phyloP scores from a whole-genome alignment of 1,284 basidiomycete genomes.

The Marasmius tenuissimus region DNA sequence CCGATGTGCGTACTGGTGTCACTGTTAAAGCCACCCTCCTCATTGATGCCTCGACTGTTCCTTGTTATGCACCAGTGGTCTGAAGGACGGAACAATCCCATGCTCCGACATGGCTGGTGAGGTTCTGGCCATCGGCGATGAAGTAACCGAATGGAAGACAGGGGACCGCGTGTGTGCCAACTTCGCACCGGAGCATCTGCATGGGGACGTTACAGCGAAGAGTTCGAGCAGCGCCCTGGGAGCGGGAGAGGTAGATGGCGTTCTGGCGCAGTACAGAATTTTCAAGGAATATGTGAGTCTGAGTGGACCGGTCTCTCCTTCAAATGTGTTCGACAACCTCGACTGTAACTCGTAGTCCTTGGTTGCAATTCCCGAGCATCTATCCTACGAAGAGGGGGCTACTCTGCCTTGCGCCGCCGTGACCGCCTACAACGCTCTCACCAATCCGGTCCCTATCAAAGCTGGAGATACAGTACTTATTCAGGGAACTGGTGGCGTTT shows the following conservation, averaged over 20 bases:
- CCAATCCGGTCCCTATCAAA: conserved; percentile 43
- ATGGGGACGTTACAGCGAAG: conserved; percentile 36
- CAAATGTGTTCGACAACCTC: no score
- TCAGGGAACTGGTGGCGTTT: conserved; percentile 61
- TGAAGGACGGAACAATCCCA: conserved; percentile 40
- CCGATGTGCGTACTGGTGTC: not conserved
- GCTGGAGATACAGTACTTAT: conserved; percentile 51
- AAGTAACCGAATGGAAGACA: conserved; percentile 47
- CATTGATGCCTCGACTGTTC: not conserved
- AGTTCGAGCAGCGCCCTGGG: conserved; percentile 41
- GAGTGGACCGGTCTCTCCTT: not conserved
- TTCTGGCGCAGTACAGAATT: conserved; percentile 53
- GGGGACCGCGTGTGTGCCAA: conserved; percentile 59
- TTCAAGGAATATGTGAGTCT: conserved; percentile 42
- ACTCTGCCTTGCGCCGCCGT: conserved; percentile 38
- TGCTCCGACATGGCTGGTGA: conserved; percentile 66
- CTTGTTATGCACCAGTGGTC: not conserved
- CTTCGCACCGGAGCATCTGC: conserved; percentile 40
- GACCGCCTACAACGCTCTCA: conserved; percentile 39
- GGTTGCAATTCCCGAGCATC: conserved; percentile 44
- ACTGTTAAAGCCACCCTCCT: not conserved
- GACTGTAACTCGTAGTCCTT: conserved; percentile 18
- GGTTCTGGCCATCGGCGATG: conserved; percentile 51
- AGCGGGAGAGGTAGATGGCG: conserved; percentile 46
- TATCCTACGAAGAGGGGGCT: conserved; percentile 52